A percentile compares a stretch with the other conserved stretches of the same genome.
Conservation (phyloP, 495 filamentous ascomycete genomes). For the Trichoderma erinaceum region DNA sequence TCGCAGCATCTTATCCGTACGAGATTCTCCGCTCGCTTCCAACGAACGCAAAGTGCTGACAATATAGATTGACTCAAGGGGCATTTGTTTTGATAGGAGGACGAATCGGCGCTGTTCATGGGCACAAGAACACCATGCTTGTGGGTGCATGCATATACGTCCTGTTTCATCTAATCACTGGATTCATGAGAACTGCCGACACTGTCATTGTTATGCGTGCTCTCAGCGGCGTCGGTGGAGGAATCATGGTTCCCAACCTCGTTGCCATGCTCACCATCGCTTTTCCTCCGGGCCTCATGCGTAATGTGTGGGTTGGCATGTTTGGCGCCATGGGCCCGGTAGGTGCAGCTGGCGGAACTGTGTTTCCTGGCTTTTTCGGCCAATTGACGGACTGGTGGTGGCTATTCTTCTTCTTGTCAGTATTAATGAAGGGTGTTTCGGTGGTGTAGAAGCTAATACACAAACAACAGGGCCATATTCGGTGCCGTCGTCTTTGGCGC, state of each 20-base stretch:
- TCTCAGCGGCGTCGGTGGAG: slow-evolving; percentile 39
- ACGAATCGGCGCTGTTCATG: slow-evolving; percentile 45
- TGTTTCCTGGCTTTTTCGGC: slow-evolving; percentile 39
- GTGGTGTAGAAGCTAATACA: neutral
- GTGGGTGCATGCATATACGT: slow-evolving; percentile 35
- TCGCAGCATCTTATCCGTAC: neutral
- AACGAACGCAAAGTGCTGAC: neutral
- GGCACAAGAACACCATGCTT: slow-evolving; percentile 41
- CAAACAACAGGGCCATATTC: slow-evolving; percentile 28
- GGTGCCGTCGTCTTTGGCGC: slow-evolving; percentile 29
- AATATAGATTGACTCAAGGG: slow-evolving; percentile 35
- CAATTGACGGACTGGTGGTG: slow-evolving; percentile 42
- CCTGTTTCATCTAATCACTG: slow-evolving; percentile 33
- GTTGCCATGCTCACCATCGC: slow-evolving; percentile 43
- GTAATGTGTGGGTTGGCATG: slow-evolving; percentile 45
- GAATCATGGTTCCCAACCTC: slow-evolving; percentile 42
- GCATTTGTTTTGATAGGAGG: slow-evolving; percentile 45
- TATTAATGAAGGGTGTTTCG: neutral
- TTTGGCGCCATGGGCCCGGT: slow-evolving; percentile 46
- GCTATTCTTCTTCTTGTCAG: slow-evolving; percentile 46
- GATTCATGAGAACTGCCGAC: slow-evolving; percentile 39
- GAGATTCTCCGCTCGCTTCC: neutral
- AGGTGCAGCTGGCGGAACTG: slow-evolving; percentile 39
- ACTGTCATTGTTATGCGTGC: slow-evolving; percentile 37
- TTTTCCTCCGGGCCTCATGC: slow-evolving; percentile 37